Base-by-base conservation (phyloP, 768 basidiomycete species). In the Trametes cubensis region DNA sequence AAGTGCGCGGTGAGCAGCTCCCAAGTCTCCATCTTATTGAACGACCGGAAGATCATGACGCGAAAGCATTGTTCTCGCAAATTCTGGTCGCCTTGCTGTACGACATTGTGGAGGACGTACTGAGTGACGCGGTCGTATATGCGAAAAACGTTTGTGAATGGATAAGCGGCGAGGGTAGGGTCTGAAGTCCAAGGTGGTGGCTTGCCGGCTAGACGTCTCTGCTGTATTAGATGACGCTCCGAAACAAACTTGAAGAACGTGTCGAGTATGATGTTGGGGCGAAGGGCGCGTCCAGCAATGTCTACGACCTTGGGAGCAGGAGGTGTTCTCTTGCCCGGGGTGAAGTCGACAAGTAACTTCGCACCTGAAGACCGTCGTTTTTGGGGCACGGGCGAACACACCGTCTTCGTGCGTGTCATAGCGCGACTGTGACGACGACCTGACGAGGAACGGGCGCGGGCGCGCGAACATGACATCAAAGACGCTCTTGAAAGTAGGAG, bases 111-210 rank as follows among this genome's bases (percentile, higher is more conserved):
- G 34, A 93, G 79, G 59, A 92, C 77, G 64, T 80, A 93, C 67
- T 93, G 91, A 30, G 82, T 84, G 18, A 80, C 80, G 39, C 83
- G 84, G 75, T 93, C 91, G 46, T 86, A 79, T 8, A 91, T 84
- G 39, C 91, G 88, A 69, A 81, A 93, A 0, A 87, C 83, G 67
- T 91, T 90, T 74, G 89, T 90, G 70, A 91, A 92, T 30, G 78
- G 79, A 66, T 84, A 80, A 14, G 75, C 68, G 2, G 71, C 77
- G 20, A 93, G 76, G 52, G 87, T 83, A 3, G 73, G 68, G 69
- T 93, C 88, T 1, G 79, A 70, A 0, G 90, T 90, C 90, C 91
- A 93, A 42, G 75, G 74, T 47, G 46, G 62, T 14, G 68, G 61
- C 45, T 68, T 60, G 21, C 73, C 73, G 7, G 70, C 66, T 6